Evolutionary conservation across 441 rosid species (phyloP), one percentile per base, ranked within the genome.

Genomic region (Populus hybrid): DNA sequence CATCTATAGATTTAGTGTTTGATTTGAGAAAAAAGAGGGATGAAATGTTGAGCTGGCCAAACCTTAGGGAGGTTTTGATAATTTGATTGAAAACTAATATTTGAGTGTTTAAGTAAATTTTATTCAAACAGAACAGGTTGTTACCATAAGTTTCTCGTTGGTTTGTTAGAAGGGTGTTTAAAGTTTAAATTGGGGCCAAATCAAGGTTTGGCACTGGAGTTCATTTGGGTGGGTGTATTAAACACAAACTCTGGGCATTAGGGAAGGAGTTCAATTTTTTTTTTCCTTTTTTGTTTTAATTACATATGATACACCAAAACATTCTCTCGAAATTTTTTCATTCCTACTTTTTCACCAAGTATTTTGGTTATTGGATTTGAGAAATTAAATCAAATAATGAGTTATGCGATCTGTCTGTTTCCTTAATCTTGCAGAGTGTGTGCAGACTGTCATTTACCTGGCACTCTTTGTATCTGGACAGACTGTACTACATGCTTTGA

Each of bases 391-490:
- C 66, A 59, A 24, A 9, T 24, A 11, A 19, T 16, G 71, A 28
- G 59, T 74, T 69, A 61, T 21, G 28, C 0, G 1, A 32, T 50
- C 75, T n/a, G 30, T 74, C 36, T 34, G 26, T 67, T 38, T 70
- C 67, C 76, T 26, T 69, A 6, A 32, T 84, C 64, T 70, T 82
- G 87, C 92, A 97, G 99, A 78, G 81, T 97, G 80, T 97, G 99
- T 87, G 92, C 98, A 10, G 99, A 97, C 85, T 97, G 99, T 80
- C 99, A 97, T 87, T 86, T 97, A 77, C 98, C 99, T 6, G 98
- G 99, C 50, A 97, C 99, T n/a, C 89, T 97, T 69, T 97, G 99
- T 76, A 90, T 97, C 95, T 97, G 99, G 98, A 94, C 97, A 34
- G 99, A 97, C 87, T 97, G 99, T 80, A 94, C 99, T 8, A 89